Evolutionary conservation across 768 basidiomycete species (phyloP).

Genomic region (Trametes cinnabarina): DNA sequence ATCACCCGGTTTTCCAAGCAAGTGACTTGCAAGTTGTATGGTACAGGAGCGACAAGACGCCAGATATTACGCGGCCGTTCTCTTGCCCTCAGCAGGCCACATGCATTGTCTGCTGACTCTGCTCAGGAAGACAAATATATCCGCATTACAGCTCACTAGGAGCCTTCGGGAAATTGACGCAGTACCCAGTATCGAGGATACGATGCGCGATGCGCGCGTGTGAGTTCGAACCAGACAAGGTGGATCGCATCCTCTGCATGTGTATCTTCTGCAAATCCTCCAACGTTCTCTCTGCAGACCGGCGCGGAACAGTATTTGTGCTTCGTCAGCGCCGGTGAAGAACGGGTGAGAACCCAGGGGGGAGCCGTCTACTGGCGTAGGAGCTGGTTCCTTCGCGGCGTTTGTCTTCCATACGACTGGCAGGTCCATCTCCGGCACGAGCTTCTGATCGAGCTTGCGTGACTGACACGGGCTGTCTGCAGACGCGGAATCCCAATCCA

Average conservation of each 20-base stretch:
- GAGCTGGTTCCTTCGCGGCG: background rate
- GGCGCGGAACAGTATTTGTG: background rate
- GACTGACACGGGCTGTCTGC: background rate
- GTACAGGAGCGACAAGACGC: background rate
- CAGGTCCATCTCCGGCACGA: background rate
- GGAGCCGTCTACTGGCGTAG: background rate
- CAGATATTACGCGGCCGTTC: no score
- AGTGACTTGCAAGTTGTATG: no score
- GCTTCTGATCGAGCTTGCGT: conserved; percentile 14
- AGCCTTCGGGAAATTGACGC: background rate
- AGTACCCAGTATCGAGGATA: no score
- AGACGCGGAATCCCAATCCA: background rate
- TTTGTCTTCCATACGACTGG: background rate
- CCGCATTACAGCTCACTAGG: background rate
- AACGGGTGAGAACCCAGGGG: background rate
- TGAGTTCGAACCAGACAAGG: background rate
- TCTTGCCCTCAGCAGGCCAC: no score
- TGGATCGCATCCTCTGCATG: no score
- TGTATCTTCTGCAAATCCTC: conserved; percentile 10
- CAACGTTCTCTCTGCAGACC: background rate
- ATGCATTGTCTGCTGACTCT: no score
- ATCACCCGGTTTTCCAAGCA: no score
- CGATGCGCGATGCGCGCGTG: no score
- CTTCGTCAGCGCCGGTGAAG: background rate
- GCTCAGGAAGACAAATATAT: no score